Conservation (phyloP, 2,329 filamentous ascomycete genomes). For the Pseudovirgaria hyperparasitica region DNA sequence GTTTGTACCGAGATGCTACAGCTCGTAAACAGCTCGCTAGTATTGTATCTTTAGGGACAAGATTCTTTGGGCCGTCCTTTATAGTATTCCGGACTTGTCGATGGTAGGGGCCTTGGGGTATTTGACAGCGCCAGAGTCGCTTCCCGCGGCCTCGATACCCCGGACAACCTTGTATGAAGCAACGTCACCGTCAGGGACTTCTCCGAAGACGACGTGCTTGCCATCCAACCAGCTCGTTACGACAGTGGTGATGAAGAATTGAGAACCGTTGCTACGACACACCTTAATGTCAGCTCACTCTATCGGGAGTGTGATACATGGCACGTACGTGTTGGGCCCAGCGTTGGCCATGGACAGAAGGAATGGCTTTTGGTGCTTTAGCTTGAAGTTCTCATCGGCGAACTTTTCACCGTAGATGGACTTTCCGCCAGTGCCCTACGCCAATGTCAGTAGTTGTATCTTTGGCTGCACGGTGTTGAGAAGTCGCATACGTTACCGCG, state of each 20-base stretch:
- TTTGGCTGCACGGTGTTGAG: slow-evolving; percentile 9
- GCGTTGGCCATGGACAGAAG: slow-evolving; percentile 93
- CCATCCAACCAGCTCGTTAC: slow-evolving; percentile 58
- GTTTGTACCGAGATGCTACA: too few species aligned
- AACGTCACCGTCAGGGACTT: slow-evolving; percentile 45
- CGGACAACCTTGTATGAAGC: slow-evolving; percentile 43
- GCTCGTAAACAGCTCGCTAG: too few species aligned
- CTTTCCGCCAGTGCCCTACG: slow-evolving; percentile 75
- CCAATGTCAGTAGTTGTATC: slow-evolving; percentile 2
- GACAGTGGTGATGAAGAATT: slow-evolving; percentile 62
- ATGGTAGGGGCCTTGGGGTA: slow-evolving; percentile 42
- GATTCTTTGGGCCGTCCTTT: too few species aligned
- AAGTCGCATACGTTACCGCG: slow-evolving; percentile 62
- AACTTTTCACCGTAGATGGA: slow-evolving; percentile 96
- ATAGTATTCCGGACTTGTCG: slow-evolving; percentile 36
- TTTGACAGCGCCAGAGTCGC: slow-evolving; percentile 39
- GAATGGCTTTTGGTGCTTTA: slow-evolving; percentile 61
- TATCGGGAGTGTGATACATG: neutral
- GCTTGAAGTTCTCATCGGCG: slow-evolving; percentile 78
- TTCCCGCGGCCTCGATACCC: slow-evolving; percentile 47
- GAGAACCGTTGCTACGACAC: slow-evolving; percentile 50
- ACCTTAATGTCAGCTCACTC: slow-evolving; percentile 6
- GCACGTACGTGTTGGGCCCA: slow-evolving; percentile 71
- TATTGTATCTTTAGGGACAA: too few species aligned
- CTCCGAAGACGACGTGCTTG: slow-evolving; percentile 76